These are phyloP conservation scores for Sanghuangporus baumii DNA, from an alignment of 1,284 basidiomycete genomes.

Conservation along the genomic window DNA sequence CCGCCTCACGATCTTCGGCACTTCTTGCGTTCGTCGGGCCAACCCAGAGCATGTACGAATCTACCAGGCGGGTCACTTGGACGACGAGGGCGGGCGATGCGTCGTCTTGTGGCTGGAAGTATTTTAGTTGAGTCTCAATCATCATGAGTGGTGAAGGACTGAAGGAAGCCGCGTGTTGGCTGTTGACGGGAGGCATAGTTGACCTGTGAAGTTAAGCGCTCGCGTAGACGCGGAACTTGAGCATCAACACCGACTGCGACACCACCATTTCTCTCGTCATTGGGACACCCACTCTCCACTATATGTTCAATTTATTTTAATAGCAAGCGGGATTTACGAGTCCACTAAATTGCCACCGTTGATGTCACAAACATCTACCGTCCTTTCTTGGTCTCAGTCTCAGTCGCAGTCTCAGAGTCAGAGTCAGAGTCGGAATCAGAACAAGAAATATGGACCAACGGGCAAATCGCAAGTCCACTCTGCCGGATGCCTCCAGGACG, in stretches of 20 bases:
- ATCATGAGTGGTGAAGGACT: slow-evolving; percentile 28
- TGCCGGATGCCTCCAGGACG: neutral
- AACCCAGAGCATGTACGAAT: slow-evolving; percentile 81
- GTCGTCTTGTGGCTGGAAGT: slow-evolving; percentile 40
- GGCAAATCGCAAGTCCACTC: neutral
- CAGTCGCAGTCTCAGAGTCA: neutral
- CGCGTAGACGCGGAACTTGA: no score
- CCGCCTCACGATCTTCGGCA: slow-evolving; percentile 34
- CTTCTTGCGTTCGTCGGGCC: slow-evolving; percentile 47
- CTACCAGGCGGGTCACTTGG: slow-evolving; percentile 62
- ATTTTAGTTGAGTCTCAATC: slow-evolving; percentile 33
- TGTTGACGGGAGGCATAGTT: neutral
- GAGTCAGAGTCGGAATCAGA: neutral
- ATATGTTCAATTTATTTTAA: no score
- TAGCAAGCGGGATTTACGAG: no score
- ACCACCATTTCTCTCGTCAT: no score
- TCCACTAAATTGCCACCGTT: no score
- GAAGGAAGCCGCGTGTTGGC: neutral
- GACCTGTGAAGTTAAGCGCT: no score
- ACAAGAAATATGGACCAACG: neutral
- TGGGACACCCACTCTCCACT: no score
- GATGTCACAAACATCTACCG: no score
- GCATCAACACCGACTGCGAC: no score
- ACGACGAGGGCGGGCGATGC: slow-evolving; percentile 57
- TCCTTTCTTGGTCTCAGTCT: no score